Base-by-base conservation (phyloP, 768 basidiomycete genomes). In the Mycena vitilis region DNA sequence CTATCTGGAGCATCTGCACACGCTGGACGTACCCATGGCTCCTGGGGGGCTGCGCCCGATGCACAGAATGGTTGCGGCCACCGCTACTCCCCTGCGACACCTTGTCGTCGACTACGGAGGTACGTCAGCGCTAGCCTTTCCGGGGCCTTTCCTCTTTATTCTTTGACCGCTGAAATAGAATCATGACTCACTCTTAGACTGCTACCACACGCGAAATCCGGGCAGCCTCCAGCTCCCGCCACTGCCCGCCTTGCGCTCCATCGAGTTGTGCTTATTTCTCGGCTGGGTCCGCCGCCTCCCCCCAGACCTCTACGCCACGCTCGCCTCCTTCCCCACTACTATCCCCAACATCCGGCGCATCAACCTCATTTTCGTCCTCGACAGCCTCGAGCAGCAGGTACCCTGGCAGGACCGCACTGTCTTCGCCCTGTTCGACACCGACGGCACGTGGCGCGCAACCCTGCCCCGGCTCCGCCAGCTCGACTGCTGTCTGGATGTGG, bases 271-370 rank as follows among this genome's bases (percentile, higher is more conserved):
- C 36, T 34, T 60, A 8, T 48, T 48, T 15, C 59, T 60, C 36
- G 59, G 59, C 30, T 60, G 59, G 59, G 59, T 60, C 12, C 59
- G 59, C 15, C 59, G 59, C 5, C 45, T 60, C 34, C 59, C 59
- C 7, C 47, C 5, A 13, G 59, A 60, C 20, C 16, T 60, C 8
- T 60, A 48, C 22, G 30, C 37, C 30, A 60, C 59, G 30, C 20
- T 60, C 30, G 45, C 59, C 18, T 45, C 59, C 34, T 37, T 60
- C 12, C 34, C 59, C 20, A 47, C 48, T 16, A 30, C 18, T n/a
- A 36, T 60, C 34, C 59, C 59, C 30, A 48, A 51, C 59, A 37
- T 60, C 15, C 47, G 18, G 22, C 48, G 47, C 11, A 47, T 60
- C 5, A 20, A 23, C 11, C 15, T 60, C 20, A 44, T 37, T 20